Conservation (phyloP, 305 asterid species). For the Rubia tinctorum region DNA sequence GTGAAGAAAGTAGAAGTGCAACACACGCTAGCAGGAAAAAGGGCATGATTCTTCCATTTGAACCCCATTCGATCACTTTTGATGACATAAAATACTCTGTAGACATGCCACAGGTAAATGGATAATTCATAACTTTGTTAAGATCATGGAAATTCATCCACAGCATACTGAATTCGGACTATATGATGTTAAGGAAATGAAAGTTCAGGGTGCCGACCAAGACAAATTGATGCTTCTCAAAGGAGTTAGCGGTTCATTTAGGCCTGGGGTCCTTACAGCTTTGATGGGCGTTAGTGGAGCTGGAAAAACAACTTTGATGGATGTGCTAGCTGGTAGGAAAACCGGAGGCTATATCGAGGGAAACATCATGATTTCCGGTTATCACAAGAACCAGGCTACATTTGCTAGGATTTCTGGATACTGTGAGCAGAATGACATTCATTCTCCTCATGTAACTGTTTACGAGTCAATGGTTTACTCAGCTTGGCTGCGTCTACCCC, state of each 20-base stretch:
- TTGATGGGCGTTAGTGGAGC: conserved; percentile 96
- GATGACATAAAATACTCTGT: conserved; percentile 78
- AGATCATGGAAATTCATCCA: neutral
- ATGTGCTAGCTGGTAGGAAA: conserved; percentile 87
- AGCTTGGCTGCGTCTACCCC: conserved; percentile 87
- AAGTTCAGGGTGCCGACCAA: conserved; percentile 54
- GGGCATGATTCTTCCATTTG: conserved; percentile 93
- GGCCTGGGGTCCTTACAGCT: conserved; percentile 96
- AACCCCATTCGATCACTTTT: conserved; percentile 79
- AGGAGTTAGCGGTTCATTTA: conserved; percentile 88
- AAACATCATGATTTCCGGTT: conserved; percentile 70
- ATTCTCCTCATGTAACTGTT: conserved; percentile 92
- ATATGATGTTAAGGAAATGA: conserved; percentile 55
- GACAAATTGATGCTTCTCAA: conserved; percentile 71
- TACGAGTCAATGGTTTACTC: conserved; percentile 76
- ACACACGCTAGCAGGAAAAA: conserved; percentile 44
- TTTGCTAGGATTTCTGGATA: conserved; percentile 94
- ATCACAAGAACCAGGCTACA: conserved; percentile 81
- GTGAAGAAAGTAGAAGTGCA: conserved; percentile 36
- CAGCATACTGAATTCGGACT: neutral
- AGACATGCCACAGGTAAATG: conserved; percentile 84
- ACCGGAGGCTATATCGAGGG: conserved; percentile 88
- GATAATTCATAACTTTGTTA: neutral
- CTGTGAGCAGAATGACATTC: conserved; percentile 95
- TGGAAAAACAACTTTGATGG: conserved; percentile 92